Evolutionary conservation across 2,329 filamentous ascomycete species (phyloP).

Genomic region (Fusarium protoensiforme): DNA sequence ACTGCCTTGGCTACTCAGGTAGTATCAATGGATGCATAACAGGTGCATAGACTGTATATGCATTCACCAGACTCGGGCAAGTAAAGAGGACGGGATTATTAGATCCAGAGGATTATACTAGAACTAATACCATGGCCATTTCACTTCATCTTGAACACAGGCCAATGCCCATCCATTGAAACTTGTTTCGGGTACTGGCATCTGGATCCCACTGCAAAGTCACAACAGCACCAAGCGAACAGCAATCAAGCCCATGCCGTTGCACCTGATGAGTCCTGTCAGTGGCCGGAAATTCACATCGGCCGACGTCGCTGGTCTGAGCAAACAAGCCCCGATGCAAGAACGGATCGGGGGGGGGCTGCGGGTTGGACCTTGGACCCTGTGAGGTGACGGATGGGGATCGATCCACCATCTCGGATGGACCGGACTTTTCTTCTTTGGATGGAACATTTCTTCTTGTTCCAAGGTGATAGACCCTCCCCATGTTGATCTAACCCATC

Average conservation of each 20-base stretch:
- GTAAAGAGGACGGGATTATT: background rate
- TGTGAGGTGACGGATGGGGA: slow-evolving; percentile 7
- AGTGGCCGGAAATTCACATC: slow-evolving; percentile 9
- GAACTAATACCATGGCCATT: background rate
- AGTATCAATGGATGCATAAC: background rate
- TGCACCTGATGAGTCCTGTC: background rate
- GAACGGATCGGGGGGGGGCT: slow-evolving; percentile 27
- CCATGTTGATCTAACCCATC: background rate
- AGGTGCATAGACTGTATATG: background rate
- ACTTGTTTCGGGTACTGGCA: slow-evolving; percentile 30
- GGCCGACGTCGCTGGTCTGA: slow-evolving; percentile 11
- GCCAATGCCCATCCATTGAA: background rate
- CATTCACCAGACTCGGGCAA: background rate
- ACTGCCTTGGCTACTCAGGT: background rate
- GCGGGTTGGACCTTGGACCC: slow-evolving; percentile 9
- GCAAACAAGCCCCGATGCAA: slow-evolving; percentile 16
- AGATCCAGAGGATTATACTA: background rate
- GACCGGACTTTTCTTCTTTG: slow-evolving; percentile 16
- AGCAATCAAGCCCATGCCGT: background rate
- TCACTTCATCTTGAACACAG: background rate
- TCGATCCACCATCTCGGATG: slow-evolving; percentile 35
- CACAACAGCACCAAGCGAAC: slow-evolving; percentile 7
- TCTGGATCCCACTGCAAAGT: background rate
- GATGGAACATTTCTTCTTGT: background rate
- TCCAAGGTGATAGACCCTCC: background rate